Evolutionary conservation across 768 basidiomycete species (phyloP), one percentile per base, ranked within the genome.

Genomic region (Sarcodon sp.): DNA sequence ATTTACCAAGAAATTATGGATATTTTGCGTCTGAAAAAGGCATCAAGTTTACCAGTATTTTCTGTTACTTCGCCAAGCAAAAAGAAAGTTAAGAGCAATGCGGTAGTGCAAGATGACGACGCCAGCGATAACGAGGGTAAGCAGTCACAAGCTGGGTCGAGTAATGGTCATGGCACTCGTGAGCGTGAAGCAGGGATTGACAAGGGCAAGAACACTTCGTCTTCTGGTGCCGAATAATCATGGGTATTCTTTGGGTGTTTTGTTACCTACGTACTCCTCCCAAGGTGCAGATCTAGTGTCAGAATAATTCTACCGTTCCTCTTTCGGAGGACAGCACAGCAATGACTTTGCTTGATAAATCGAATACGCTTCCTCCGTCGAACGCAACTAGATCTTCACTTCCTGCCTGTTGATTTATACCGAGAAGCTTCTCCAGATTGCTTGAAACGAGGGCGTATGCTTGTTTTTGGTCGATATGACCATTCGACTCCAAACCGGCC

Each of bases 1-100:
- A 54, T 48, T 46, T 31, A 16, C 32, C 56, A 16, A 87, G 86
- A 88, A 62, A 83, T 88, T 48, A 79, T 88, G 75, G 86, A 87
- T 53, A 87, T 87, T 50, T 68, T 87, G 35, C 70, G 80, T 48
- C 70, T 77, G 47, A 87, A 85, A 63, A 86, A 88, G 55, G 76
- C 79, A 0, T 75, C 80, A 50, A 54, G 75, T 32, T 76, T 79
- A 10, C 56, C 60, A 9, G 57, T 62, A 7, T 50, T 58, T 32
- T 36, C 49, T 0, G 34, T 54, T 5, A 50, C 49, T 16, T 46
- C 54, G 10, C 55, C 52, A 44, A 57, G 57, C 48, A 64, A 59
- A 35, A 63, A 51, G 43, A 59, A 61, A 36, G 52, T 56, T 27
- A 59, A 55, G 7, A 66, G 64, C 44, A 63, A 61, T 9, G 64